Evolutionary conservation across 1,139 yeast genomes (phyloP).

Genomic region (Yamadazyma conglobata): DNA sequence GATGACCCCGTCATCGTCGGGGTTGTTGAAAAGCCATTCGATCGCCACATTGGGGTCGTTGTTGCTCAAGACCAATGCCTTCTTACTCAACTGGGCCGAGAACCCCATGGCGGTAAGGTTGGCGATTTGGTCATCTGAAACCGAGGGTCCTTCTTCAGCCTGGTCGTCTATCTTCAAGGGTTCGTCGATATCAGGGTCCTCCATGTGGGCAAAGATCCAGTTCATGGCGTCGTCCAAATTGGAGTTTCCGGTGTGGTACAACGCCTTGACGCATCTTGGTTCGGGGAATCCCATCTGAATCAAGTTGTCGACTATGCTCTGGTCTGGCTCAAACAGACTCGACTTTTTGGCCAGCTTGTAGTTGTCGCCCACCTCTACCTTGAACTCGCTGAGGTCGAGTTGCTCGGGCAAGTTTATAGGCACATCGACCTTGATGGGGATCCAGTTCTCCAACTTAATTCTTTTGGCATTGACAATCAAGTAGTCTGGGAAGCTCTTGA

Average conservation of each 20-base stretch:
- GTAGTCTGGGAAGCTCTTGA: slow-evolving; percentile 67
- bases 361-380: slow-evolving; percentile 39
- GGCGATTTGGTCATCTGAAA: slow-evolving; percentile 42
- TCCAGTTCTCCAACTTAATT: slow-evolving; percentile 85
- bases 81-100: slow-evolving; percentile 53
- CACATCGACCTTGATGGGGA: slow-evolving; percentile 76
- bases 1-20: slow-evolving; percentile 51
- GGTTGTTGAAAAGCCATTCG: slow-evolving; percentile 83
- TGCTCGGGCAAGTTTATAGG: slow-evolving; percentile 61
- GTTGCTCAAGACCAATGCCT: slow-evolving; percentile 59
- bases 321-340: slow-evolving; percentile 50
- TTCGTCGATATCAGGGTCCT: slow-evolving; percentile 72
- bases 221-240: slow-evolving; percentile 80
- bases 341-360: slow-evolving; percentile 23
- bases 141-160: slow-evolving; percentile 13
- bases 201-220: slow-evolving; percentile 88
- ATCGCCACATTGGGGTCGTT: slow-evolving; percentile 73
- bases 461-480: slow-evolving; percentile 74
- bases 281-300: slow-evolving; percentile 86
- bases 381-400: slow-evolving; percentile 28
- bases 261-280: slow-evolving; percentile 61
- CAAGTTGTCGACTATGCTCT: slow-evolving; percentile 51
- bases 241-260: slow-evolving; percentile 66
- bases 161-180: slow-evolving; percentile 27
- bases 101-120: slow-evolving; percentile 79